Conservation (phyloP, 2,329 filamentous ascomycete genomes). For the Cladosporium sp. region DNA sequence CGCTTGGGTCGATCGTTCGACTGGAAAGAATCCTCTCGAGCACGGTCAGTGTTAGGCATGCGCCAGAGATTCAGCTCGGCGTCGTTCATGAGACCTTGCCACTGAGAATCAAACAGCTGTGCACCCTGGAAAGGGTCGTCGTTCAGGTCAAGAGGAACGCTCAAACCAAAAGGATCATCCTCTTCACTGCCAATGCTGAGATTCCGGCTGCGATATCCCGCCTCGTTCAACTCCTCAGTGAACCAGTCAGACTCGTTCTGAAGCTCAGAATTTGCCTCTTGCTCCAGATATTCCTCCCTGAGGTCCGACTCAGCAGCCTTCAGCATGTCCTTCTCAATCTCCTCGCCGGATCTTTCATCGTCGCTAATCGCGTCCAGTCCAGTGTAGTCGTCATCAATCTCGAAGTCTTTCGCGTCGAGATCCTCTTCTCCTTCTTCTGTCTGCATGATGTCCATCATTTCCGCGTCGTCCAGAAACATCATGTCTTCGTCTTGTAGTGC, state of each 20-base stretch:
- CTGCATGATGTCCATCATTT: conserved; percentile 17
- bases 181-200: conserved; percentile 14
- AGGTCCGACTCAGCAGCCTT: conserved; percentile 24
- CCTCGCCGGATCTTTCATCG: conserved; percentile 21
- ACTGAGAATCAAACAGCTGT: conserved; percentile 17
- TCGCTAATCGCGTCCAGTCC: conserved; percentile 28
- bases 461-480: conserved; percentile 19
- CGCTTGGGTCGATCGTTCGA: conserved; percentile 25
- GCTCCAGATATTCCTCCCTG: conserved; percentile 24
- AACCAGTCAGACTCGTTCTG: conserved; percentile 9
- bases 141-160: conserved; percentile 18
- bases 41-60: conserved; percentile 14
- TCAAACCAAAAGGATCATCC: conserved; percentile 14
- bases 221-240: conserved; percentile 7
- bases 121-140: conserved; percentile 27
- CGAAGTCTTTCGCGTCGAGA: conserved; percentile 8
- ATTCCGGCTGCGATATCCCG: conserved; percentile 6
- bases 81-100: conserved; percentile 23
- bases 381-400: conserved; percentile 24
- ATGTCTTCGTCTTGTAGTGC: conserved; percentile 14
- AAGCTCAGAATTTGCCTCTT: conserved; percentile 14
- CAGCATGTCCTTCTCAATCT: conserved; percentile 22
- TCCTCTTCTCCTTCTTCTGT: conserved; percentile 18
- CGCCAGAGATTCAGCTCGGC: conserved; percentile 27
- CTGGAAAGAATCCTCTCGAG: conserved; percentile 19